Percentiles rank a stretch among this genome's conserved stretches.
Evolutionary conservation across 169 alveolate species (phyloP).

Genomic region (Eimeria falciformis): DNA sequence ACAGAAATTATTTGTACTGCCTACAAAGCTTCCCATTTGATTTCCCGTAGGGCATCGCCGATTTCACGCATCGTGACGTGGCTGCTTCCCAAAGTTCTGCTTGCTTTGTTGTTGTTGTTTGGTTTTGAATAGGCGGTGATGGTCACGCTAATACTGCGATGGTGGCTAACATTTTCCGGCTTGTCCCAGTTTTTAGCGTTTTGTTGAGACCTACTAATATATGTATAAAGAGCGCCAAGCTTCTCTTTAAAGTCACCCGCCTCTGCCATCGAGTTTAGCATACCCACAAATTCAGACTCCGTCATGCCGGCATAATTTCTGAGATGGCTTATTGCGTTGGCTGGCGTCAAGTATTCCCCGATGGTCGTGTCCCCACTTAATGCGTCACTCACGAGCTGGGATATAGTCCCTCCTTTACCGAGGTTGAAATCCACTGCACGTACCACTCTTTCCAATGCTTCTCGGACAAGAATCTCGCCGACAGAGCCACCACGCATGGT

Average conservation of each 20-base stretch:
- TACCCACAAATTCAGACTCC: neutral
- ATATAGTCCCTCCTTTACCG: neutral
- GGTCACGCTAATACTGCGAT: neutral
- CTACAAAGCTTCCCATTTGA: too few relatives aligned
- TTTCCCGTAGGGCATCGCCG: neutral
- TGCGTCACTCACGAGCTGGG: neutral
- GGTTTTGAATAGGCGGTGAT: conserved; percentile 34
- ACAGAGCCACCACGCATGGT: neutral
- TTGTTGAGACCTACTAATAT: neutral
- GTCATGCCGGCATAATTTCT: neutral
- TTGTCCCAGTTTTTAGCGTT: neutral
- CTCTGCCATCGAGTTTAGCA: neutral
- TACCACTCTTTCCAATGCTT: neutral
- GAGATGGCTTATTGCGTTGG: neutral
- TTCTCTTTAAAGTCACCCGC: neutral
- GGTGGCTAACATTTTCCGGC: neutral
- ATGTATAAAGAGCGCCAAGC: neutral
- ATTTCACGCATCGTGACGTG: neutral
- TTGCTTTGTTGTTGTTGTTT: neutral
- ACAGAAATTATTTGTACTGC: too few relatives aligned
- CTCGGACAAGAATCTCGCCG: conserved; percentile 1
- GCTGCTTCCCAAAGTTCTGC: neutral
- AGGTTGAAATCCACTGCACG: neutral
- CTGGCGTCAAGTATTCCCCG: neutral
- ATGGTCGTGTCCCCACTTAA: neutral